Evolutionary conservation across 345 rosid species (phyloP), one percentile per base, ranked within the genome.

Genomic region (Cardiospermum halicacabum): DNA sequence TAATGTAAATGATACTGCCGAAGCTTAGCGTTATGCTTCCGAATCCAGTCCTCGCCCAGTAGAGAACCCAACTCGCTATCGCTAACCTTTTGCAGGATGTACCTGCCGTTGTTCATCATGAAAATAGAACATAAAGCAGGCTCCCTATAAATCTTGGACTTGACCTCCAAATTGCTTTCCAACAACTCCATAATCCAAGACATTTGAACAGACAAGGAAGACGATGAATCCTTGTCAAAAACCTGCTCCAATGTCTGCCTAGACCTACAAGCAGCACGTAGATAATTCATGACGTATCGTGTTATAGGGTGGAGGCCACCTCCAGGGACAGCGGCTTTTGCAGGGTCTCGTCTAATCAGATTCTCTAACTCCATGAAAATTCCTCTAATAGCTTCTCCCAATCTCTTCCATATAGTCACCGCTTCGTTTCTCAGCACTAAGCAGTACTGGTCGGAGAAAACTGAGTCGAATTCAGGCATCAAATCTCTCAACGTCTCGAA

Each of bases 311-410:
- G 98, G 19, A 88, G 75, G 10, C 92, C 90, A 2, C 96, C 97
- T 5, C 90, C 86, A 8, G 96, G 97, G 65, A 93, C 96, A 0
- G 87, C 82, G 47, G 87, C 78, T 65, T 88, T 90, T 0, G 91
- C 88, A 0, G 96, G 96, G 69, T 93, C 98, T n/a, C 97, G 82
- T 24, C 90, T 74, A 55, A 93, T 90, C 65, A 88, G 50, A 81
- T 93, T 88, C 82, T 93, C 97, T 57, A 93, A 83, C 61, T 93
- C 97, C 98, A 90, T 90, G 48, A 93, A 90, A 30, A 85, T 88
- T 50, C 94, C 97, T 70, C 89, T 78, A 3, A 90, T 78, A 0
- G 93, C 86, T 55, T 86, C 97, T 37, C 96, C 87, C 51, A 90
- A 60, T 56, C 90, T 77, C 71, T 85, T 93, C 96, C 96, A 88